Conservation (phyloP, 2,329 filamentous ascomycete species). For the Monosporascus sp. region DNA sequence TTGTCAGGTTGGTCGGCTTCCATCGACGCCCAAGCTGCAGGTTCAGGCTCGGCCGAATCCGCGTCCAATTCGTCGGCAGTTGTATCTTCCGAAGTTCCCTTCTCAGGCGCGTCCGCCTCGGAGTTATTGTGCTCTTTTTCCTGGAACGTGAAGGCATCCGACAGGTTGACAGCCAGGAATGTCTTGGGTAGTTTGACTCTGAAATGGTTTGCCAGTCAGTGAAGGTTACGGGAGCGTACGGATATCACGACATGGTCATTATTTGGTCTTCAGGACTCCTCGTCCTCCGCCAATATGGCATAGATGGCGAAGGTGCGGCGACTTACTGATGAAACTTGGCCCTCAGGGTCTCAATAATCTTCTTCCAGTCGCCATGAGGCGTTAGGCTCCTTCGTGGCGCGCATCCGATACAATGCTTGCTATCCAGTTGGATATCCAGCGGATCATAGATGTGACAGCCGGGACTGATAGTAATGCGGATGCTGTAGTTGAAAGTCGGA, state of each 20-base stretch:
- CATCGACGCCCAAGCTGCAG: background rate
- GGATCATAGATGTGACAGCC: conserved; percentile 97
- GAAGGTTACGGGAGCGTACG: background rate
- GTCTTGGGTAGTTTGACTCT: conserved; percentile 63
- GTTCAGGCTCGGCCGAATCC: conserved; percentile 11
- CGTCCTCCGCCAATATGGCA: background rate
- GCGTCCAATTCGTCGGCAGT: conserved; percentile 19
- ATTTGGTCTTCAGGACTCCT: too few species aligned
- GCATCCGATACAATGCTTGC: conserved; percentile 92
- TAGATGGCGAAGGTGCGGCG: conserved; percentile 1
- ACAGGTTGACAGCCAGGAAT: conserved; percentile 60
- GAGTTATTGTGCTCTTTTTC: conserved; percentile 47
- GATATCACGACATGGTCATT: too few species aligned
- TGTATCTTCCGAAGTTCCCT: conserved; percentile 31
- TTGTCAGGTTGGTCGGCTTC: background rate
- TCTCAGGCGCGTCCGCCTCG: conserved; percentile 44
- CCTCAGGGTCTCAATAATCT: conserved; percentile 90
- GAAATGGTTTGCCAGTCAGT: conserved; percentile 7
- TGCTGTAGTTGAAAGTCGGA: conserved; percentile 85
- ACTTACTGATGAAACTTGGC: conserved; percentile 92
- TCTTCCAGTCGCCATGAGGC: conserved; percentile 89
- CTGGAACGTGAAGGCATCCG: conserved; percentile 57
- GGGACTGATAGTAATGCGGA: conserved; percentile 91
- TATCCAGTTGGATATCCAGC: conserved; percentile 92
- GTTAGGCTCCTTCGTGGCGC: conserved; percentile 87